Evolutionary conservation across 129 eudicot genomes (phyloP), one percentile per base, ranked within the genome.

Genomic region (Helianthus tuberosus): DNA sequence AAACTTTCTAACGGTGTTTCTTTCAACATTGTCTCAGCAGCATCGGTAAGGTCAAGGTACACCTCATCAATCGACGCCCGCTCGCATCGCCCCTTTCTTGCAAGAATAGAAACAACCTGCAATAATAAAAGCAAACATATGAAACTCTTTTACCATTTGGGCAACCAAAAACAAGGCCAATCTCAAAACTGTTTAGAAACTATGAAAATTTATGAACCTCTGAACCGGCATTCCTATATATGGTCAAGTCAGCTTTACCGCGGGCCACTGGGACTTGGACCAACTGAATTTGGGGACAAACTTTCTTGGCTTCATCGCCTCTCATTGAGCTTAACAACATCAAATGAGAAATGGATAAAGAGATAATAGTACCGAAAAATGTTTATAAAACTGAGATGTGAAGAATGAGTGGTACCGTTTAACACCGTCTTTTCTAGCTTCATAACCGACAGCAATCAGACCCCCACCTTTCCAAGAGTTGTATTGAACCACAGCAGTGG

Each of bases 41-140:
- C 97, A 63, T 90, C 96, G 64, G 98, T 90, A 11, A 94, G 91
- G 69, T 94, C 97, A 66, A 94, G 89, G 79, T 94, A 94, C 64
- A 94, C 98, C 82, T 94, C 98, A 85, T 94, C 98, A 65, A 94
- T 94, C 25, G 98, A 94, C 52, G 98, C 98, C 51, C 98, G 91
- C 79, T 94, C 98, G 46, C 98, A 90, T 69, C 96, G 84, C 73
- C 98, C 98, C 69, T 81, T 94, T 61, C 85, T 80, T 43, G 98
- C 72, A 81, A 94, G 98, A 69, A 94, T 86, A 23, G 97, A 82
- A 78, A 94, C 96, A 43, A 94, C 98, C 98, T 94, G 80, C 72
- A 84, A 73, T n/a, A 75, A 52, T 55, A 8, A 55, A 71, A 39
- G 36, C 39, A 64, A 51, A 12, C 54, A 69, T 55, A 68, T 35